phyloP scores from a whole-genome alignment of 2,329 filamentous ascomycete species.

The Xylariaceae sp. region DNA sequence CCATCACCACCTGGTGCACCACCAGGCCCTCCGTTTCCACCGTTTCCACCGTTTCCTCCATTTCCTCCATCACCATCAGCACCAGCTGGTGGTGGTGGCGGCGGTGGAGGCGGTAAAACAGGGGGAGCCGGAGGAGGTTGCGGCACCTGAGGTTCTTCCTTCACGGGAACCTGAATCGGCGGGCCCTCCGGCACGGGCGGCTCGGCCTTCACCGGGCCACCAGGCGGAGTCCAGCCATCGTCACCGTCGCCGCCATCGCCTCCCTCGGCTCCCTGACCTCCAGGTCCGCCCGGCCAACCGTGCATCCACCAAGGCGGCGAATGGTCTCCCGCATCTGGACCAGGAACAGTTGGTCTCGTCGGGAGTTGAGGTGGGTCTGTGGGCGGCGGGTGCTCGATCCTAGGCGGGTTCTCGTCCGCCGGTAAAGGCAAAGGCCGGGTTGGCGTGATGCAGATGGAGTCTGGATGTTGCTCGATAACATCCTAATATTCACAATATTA shows the following conservation, averaged over 20 bases:
- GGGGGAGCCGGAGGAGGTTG: neutral
- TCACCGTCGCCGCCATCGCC: conserved; percentile 5
- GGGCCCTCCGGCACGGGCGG: too few relatives aligned
- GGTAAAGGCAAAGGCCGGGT: conserved; percentile 4
- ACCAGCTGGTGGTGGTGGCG: neutral
- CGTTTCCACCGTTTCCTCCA: conserved; percentile 2
- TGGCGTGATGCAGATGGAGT: conserved; percentile 38
- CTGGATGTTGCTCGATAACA: conserved; percentile 29
- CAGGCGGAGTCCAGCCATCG: conserved; percentile 1
- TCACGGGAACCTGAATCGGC: neutral
- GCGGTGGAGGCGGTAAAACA: neutral
- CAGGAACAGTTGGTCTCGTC: too few relatives aligned
- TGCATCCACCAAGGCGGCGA: conserved; percentile 5
- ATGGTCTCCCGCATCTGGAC: too few relatives aligned
- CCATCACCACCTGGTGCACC: neutral
- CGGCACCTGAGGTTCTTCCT: conserved; percentile 6
- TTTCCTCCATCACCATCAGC: neutral
- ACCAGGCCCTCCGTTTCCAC: neutral
- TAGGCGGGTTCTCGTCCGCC: neutral
- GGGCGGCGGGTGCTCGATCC: neutral
- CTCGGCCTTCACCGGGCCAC: conserved; percentile 1
- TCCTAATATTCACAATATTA: too few relatives aligned
- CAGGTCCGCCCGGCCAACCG: neutral
- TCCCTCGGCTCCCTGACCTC: neutral
- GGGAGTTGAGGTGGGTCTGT: neutral